phyloP scores from a whole-genome alignment of 2,329 filamentous ascomycete genomes.

The Penicillium occitanis region DNA sequence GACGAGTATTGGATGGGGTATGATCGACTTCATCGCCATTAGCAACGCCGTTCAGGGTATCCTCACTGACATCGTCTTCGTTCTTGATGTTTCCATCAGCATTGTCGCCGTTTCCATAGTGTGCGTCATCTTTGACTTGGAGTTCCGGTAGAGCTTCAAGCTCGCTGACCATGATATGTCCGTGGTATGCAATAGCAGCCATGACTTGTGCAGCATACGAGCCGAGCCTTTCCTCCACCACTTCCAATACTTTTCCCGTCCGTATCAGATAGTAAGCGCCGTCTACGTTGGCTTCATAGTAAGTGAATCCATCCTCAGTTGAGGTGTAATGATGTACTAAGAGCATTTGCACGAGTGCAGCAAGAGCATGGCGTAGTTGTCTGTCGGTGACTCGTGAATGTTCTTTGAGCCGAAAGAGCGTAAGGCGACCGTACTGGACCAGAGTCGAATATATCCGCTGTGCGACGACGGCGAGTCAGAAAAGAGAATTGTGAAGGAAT shows the following conservation, averaged over 20 bases:
- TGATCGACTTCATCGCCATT: conserved; percentile 29
- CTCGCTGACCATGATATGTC: conserved; percentile 63
- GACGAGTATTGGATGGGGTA: conserved; percentile 22
- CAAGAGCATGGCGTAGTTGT: conserved; percentile 77
- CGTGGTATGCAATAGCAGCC: conserved; percentile 71
- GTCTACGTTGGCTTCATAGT: conserved; percentile 80
- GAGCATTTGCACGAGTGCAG: conserved; percentile 84
- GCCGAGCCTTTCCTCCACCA: conserved; percentile 73
- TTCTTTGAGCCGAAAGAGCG: conserved; percentile 66
- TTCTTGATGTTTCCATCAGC: conserved; percentile 4
- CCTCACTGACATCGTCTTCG: background rate
- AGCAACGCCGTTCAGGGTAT: conserved; percentile 17
- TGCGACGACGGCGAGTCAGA: conserved; percentile 12
- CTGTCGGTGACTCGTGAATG: conserved; percentile 71
- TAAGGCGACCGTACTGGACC: conserved; percentile 74
- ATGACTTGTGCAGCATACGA: conserved; percentile 71
- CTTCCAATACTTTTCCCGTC: conserved; percentile 74
- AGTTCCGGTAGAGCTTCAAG: conserved; percentile 44
- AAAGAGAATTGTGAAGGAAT: conserved; percentile 6
- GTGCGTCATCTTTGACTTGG: conserved; percentile 23
- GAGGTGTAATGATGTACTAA: conserved; percentile 73
- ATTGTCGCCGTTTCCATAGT: conserved; percentile 27
- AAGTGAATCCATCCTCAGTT: conserved; percentile 61
- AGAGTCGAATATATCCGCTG: conserved; percentile 84
- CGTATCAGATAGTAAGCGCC: conserved; percentile 81